Evolutionary conservation across 306 rosid species (phyloP), one percentile per base, ranked within the genome.

Genomic region (Crotalaria pallida): DNA sequence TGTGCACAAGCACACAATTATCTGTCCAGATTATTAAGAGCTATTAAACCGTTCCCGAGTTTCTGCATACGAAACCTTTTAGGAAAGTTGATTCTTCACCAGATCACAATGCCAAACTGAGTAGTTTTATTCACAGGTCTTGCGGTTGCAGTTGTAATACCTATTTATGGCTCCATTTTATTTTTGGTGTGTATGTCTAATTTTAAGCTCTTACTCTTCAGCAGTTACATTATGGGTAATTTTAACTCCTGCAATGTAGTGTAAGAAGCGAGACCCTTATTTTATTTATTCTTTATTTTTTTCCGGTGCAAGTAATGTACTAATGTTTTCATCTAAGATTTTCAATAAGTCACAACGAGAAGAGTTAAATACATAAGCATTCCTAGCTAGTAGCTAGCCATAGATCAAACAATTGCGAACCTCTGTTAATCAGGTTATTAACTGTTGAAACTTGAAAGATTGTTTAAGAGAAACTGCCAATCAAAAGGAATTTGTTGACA

Each of bases 81-180:
- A 63, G 55, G 73, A 16, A 71, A 55, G 19, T 38, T 72, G 52
- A 63, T 77, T 63, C 55, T 44, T 64, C 57, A 26, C 19, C 38
- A 13, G 31, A 47, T 55, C 34, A 21, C 56, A 56, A 57, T 64
- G 27, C 17, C 21, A 34, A 61, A 62, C n/a, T 53, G 69, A 78
- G 70, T 56, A 41, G 10, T 65, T 23, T 71, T 26, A 4, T 58
- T n/a, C 24, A 17, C 33, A 1, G 27, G 10, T 75, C 57, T 57
- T 55, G 21, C 56, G 7, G 13, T 53, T 18, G 8, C 57, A 41
- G 50, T 53, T 70, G 77, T 53, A 69, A 19, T 52, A 40, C 3
- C 43, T 13, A 18, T 21, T 22, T n/a, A 63, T 63, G 61, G 12
- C 56, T 33, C 53, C 56, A 49, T 65, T 51, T 56, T 5, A 6